A percentile compares a stretch with the other conserved stretches of the same genome.
These are phyloP conservation scores for Fusarium armeniacum DNA, from an alignment of 2,329 filamentous ascomycete species.

Conservation along the genomic window DNA sequence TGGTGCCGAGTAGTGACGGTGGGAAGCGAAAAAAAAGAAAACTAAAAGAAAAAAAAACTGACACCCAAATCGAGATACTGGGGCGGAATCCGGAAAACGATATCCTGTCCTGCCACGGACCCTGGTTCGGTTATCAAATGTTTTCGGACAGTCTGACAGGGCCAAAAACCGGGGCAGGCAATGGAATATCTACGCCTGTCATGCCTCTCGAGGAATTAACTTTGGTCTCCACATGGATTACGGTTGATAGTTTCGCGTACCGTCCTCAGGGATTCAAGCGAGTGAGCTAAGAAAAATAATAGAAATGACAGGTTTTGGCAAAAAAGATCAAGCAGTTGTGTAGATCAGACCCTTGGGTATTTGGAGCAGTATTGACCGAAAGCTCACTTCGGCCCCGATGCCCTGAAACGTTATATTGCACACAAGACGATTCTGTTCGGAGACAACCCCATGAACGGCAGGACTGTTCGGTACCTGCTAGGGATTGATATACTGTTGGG, in stretches of 20 bases:
- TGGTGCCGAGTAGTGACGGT: constrained; percentile 10
- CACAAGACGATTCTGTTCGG: constrained; percentile 24
- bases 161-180: constrained; percentile 19
- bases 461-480: constrained; percentile 22
- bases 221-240: constrained; percentile 22
- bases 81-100: constrained; percentile 29
- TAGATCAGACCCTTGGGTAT: constrained; percentile 15
- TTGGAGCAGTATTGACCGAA: constrained; percentile 23
- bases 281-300: constrained; percentile 18
- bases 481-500: constrained; percentile 1
- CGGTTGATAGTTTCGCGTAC: constrained; percentile 32
- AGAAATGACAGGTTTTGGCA: constrained; percentile 25
- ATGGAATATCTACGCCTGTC: constrained; percentile 7
- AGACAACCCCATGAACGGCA: constrained; percentile 36
- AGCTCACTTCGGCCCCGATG: constrained; percentile 24
- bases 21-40: not conserved
- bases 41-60: not conserved
- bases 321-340: constrained; percentile 1
- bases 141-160: constrained; percentile 34
- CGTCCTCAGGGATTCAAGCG: constrained; percentile 17
- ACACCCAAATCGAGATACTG: constrained; percentile 21
- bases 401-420: constrained; percentile 28
- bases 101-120: constrained; percentile 30
- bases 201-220: constrained; percentile 28
- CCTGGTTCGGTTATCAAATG: constrained; percentile 37